These are phyloP conservation scores for Agroathelia rolfsii DNA, from an alignment of 1,284 basidiomycete species.

Conservation along the genomic window DNA sequence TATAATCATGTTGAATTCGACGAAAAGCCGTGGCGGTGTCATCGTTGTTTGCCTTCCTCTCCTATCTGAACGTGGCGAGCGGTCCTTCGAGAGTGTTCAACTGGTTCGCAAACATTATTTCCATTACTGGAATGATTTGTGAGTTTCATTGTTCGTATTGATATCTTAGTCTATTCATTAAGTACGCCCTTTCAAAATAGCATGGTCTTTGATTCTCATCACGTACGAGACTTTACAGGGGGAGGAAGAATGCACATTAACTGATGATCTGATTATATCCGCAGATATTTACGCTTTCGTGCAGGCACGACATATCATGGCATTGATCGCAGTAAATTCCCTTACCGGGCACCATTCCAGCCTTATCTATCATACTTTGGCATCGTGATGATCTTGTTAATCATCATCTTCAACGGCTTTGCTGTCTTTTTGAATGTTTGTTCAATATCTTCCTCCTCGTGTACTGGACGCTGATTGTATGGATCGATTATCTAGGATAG, in stretches of 20 bases:
- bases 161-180: too few relatives aligned
- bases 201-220: too few relatives aligned
- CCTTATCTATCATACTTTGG: slow-evolving; percentile 56
- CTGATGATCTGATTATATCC: too few relatives aligned
- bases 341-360: slow-evolving; percentile 63
- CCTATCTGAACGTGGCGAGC: slow-evolving; percentile 29
- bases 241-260: too few relatives aligned
- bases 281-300: too few relatives aligned
- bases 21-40: slow-evolving; percentile 19
- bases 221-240: too few relatives aligned
- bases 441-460: too few relatives aligned
- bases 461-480: too few relatives aligned
- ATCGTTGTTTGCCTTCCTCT: slow-evolving; percentile 29
- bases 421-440: slow-evolving; percentile 38
- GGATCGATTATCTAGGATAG: slow-evolving; percentile 23
- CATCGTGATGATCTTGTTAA: slow-evolving; percentile 44
- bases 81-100: slow-evolving; percentile 22
- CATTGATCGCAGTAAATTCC: slow-evolving; percentile 49
- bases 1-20: too few relatives aligned
- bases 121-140: too few relatives aligned
- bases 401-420: slow-evolving; percentile 64
- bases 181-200: too few relatives aligned
- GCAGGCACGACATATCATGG: slow-evolving; percentile 51
- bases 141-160: too few relatives aligned
- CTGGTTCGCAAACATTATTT: slow-evolving; percentile 36